Base-by-base conservation (phyloP, 2,329 filamentous ascomycete species). In the Hortaea sp. region DNA sequence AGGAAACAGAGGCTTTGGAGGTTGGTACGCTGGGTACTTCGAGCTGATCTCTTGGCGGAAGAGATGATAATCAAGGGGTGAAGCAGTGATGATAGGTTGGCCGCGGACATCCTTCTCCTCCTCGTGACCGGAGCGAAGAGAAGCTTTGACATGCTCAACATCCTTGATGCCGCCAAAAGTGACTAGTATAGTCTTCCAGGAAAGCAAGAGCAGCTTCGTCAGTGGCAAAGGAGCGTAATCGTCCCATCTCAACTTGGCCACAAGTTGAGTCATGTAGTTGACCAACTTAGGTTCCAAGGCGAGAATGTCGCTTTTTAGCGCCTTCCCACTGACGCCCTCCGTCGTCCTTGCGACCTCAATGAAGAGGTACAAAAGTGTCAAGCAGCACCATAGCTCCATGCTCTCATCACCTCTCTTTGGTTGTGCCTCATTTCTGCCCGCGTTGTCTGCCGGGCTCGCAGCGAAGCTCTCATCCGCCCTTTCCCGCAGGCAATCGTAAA, bases 21-120 rank as follows among this genome's bases (percentile, higher is more conserved):
- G 89, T 48, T 94, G 84, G 64, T 98, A 98, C 2, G 92, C 86
- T 7, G 92, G 92, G 63, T 98, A 98, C 67, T 98, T 98, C 2
- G 90, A 95, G 11, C 85, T 94, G 48, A 98, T 90, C 64, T 98
- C 92, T 64, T 95, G 90, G 32, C 92, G 83, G 62, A 98, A 98
- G 20, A 89, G 77, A 62, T 98, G 90, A 61, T 98, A 98, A 60
- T 98, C 92, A 7, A 98, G 71, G 4, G 92, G 92, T 1, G 90
- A 95, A 4, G 92, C 90, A 1, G 86, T 94, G 50, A 98, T 90
- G 39, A 85, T 73, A n/a, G 82, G 82, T 54, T 85, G 83, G 43
- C 80, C 78, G 56, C 81, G 81, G 37, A 65, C 68, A 51, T 72
- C 68, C 49, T 75, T 76, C 34, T 77, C 75, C 34, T 77, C 75